phyloP scores from a whole-genome alignment of 2,329 filamentous ascomycete genomes.

The Xylariaceae sp. region DNA sequence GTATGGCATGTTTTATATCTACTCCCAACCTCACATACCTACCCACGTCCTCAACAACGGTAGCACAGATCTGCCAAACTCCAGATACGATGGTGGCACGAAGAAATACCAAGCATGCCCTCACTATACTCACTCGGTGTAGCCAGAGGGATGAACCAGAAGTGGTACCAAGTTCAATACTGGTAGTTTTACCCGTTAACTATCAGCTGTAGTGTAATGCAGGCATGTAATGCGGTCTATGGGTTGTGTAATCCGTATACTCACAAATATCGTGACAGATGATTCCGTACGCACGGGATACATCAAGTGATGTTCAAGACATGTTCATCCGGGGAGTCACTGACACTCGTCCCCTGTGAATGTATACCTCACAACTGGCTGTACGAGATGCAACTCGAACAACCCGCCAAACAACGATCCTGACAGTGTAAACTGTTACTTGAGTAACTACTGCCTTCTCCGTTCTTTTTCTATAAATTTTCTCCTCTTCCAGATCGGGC shows the following conservation, averaged over 20 bases:
- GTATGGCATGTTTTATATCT: too few relatives aligned
- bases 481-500: slow-evolving; percentile 13
- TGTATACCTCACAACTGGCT: too few relatives aligned
- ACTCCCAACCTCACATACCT: too few relatives aligned
- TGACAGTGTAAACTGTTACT: not conserved
- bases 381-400: not conserved
- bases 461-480: not conserved
- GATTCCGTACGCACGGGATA: not conserved
- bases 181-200: not conserved
- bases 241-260: too few relatives aligned
- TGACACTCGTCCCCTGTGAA: too few relatives aligned
- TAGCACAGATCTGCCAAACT: not conserved
- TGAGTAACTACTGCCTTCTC: not conserved
- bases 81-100: not conserved
- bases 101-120: not conserved
- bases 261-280: too few relatives aligned
- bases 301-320: not conserved
- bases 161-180: not conserved
- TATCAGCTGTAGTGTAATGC: not conserved
- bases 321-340: too few relatives aligned
- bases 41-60: too few relatives aligned
- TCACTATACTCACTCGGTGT: not conserved
- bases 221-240: not conserved
- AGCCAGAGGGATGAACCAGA: not conserved
- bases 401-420: not conserved